phyloP scores from a whole-genome alignment of 192 early-diverging fungal genomes.

The Thoreauomyces humboldtii region DNA sequence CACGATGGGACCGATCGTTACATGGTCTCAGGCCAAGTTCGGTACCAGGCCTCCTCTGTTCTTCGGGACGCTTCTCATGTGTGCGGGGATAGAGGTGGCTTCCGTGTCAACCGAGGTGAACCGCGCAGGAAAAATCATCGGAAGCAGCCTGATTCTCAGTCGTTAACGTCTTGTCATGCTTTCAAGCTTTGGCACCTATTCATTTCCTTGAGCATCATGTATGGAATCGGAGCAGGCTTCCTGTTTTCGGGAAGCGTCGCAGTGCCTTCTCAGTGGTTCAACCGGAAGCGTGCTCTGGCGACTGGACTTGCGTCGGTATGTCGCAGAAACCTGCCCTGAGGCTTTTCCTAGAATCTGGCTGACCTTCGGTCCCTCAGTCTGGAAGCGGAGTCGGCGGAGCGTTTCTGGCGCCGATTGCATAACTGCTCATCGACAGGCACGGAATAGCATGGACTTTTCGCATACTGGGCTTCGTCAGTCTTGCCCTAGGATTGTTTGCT shows the following conservation, averaged over 20 bases:
- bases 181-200: slow-evolving; percentile 67
- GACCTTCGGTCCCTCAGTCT: slow-evolving; percentile 13
- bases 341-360: not conserved
- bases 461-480: slow-evolving; percentile 55
- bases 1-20: not conserved
- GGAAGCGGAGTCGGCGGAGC: slow-evolving; percentile 76
- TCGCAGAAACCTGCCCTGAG: not conserved
- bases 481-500: slow-evolving; percentile 42
- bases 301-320: slow-evolving; percentile 64
- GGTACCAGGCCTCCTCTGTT: not conserved
- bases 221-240: slow-evolving; percentile 69
- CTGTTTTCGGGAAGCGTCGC: slow-evolving; percentile 64
- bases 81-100: not conserved
- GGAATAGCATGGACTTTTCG: slow-evolving; percentile 69
- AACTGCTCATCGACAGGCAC: slow-evolving; percentile 54
- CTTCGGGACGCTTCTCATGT: not conserved
- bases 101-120: slow-evolving; percentile 1
- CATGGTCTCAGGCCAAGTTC: not conserved
- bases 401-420: slow-evolving; percentile 56
- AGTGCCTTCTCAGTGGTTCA: slow-evolving; percentile 71
- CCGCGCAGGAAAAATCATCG: too few species aligned
- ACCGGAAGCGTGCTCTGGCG: slow-evolving; percentile 62
- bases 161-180: too few species aligned
- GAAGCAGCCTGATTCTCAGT: too few species aligned
- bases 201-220: slow-evolving; percentile 70